Evolutionary conservation across 305 asterid genomes (phyloP).

Genomic region (Solanum hybrid): DNA sequence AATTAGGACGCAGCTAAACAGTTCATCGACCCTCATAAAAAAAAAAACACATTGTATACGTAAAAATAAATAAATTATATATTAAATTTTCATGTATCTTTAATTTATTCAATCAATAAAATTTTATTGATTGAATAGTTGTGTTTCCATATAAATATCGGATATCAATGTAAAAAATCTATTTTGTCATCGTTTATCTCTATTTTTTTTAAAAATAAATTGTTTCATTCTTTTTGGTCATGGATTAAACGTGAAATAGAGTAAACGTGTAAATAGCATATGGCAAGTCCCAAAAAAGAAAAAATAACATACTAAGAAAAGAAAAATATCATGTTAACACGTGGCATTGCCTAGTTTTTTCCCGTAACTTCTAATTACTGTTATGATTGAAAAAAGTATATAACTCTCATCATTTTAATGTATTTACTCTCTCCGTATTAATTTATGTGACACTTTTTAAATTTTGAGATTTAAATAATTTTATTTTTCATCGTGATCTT

Average conservation of each 20-base stretch:
- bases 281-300: not conserved
- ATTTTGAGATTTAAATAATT: too few species aligned
- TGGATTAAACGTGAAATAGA: not conserved
- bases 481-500: too few species aligned
- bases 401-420: not conserved
- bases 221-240: not conserved
- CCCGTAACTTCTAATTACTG: not conserved
- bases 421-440: too few species aligned
- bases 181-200: not conserved
- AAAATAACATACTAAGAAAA: not conserved
- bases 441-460: too few species aligned
- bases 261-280: not conserved
- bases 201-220: too few species aligned
- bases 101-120: not conserved
- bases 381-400: not conserved
- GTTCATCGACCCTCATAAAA: not conserved
- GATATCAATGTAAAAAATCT: not conserved
- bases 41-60: not conserved
- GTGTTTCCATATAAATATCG: too few species aligned
- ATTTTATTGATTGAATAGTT: not conserved
- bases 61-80: not conserved
- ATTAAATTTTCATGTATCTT: not conserved
- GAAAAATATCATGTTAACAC: not conserved
- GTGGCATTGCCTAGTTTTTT: not conserved
- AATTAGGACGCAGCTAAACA: not conserved